Evolutionary conservation across 768 basidiomycete species (phyloP), one percentile per base, ranked within the genome.

Genomic region (Gloeopeniophorella convolvens): DNA sequence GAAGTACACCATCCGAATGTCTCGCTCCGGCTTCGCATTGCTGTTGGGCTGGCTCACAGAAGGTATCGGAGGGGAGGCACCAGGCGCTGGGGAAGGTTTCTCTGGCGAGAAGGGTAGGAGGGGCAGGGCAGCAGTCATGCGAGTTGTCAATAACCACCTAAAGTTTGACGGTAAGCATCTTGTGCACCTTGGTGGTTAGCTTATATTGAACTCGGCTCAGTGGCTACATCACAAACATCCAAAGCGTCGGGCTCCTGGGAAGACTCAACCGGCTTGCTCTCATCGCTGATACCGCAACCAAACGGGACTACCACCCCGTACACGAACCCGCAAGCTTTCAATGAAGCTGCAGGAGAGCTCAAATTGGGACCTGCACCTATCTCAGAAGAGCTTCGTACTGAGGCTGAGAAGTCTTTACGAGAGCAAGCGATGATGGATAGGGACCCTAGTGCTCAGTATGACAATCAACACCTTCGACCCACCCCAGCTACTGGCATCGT

Each of bases 41-140:
- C 73, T 99, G 7, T 76, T 98, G 2, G 94, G 95, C 26, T 99
- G 96, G 96, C 70, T 98, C 49, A 96, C 91, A 20, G 94, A 97
- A 64, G 93, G 92, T 13, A 73, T 85, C 47, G 82, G 93, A 51
- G 84, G 93, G 48, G 89, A 91, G 65, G 77, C 83, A n/a, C 64
- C 85, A 56, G 94, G 94, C 43, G 71, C 75, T 50, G 83, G 90
- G 7, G 78, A 82, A 43, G 84, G 91, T 0, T 89, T 90, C 60
- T 73, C 82, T 27, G 90, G 88, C 1, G 84, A 90, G 58, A 78
- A 78, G 49, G 91, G 89, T 16, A 83, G 85, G 61, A 73, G 93
- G 53, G 91, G 92, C 5, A 76, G 96, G 59, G 84, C 91, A 44
- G 80, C 90, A 9, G 85, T 98, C 36, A 85, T 97, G 80, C 81